A percentile compares a stretch with the other conserved stretches of the same genome.
Conservation (phyloP, 441 rosid genomes). For the Populus tomentosa region DNA sequence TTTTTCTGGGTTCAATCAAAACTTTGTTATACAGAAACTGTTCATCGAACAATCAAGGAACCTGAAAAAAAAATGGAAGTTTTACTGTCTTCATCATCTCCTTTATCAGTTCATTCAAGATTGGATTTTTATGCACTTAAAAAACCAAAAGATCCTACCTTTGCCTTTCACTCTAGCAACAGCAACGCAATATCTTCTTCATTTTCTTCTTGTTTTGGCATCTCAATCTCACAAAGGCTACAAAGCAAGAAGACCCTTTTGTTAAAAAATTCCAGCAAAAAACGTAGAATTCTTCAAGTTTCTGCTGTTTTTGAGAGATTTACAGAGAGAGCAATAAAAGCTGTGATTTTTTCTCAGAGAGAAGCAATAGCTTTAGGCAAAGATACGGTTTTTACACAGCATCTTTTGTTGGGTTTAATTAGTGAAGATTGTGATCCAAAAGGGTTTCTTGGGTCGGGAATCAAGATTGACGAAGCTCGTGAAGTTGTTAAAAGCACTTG, state of each 20-base stretch:
- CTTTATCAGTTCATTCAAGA: constrained; percentile 50
- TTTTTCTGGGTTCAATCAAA: not conserved
- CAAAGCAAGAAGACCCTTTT: constrained; percentile 4
- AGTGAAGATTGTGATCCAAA: constrained; percentile 72
- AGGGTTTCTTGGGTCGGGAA: constrained; percentile 79
- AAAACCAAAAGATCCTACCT: constrained; percentile 23
- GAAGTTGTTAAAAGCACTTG: constrained; percentile 63
- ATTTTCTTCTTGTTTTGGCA: constrained; percentile 38
- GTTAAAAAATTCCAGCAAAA: constrained; percentile 27
- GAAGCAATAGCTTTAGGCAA: constrained; percentile 67
- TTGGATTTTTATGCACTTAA: constrained; percentile 24
- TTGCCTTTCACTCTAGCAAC: constrained; percentile 15
- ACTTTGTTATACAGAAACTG: not conserved
- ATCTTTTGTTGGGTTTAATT: constrained; percentile 67
- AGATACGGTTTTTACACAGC: constrained; percentile 77
- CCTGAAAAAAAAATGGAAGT: constrained; percentile 42
- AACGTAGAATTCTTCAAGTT: constrained; percentile 43
- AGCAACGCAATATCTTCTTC: constrained; percentile 35
- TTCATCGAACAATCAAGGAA: not conserved
- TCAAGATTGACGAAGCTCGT: constrained; percentile 59
- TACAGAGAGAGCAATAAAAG: constrained; percentile 79
- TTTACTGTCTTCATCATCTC: constrained; percentile 42
- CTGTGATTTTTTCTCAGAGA: constrained; percentile 69
- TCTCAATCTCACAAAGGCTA: constrained; percentile 29
- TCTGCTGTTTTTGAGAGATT: constrained; percentile 83